These are phyloP conservation scores for Candida glaebosa DNA, from an alignment of 805 yeast species.

Conservation along the genomic window DNA sequence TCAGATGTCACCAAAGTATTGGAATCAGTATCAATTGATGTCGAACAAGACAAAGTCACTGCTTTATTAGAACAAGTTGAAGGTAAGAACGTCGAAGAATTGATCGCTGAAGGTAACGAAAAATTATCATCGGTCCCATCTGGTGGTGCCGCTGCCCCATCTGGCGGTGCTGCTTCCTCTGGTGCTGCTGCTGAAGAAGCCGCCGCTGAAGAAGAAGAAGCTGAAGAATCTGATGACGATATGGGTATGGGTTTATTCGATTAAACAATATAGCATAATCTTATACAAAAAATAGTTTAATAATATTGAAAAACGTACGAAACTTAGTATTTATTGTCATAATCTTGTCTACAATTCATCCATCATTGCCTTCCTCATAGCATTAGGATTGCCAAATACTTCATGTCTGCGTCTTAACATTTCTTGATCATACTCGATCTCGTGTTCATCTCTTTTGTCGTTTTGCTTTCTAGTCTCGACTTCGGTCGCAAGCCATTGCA, in stretches of 20 bases:
- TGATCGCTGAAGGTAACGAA: slow-evolving; percentile 91
- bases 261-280: slow-evolving; percentile 41
- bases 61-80: slow-evolving; percentile 79
- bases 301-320: background rate
- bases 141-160: slow-evolving; percentile 93
- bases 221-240: slow-evolving; percentile 64
- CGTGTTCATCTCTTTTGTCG: slow-evolving; percentile 27
- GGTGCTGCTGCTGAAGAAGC: slow-evolving; percentile 59
- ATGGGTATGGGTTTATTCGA: slow-evolving; percentile 99
- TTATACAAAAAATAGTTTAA: background rate
- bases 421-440: slow-evolving; percentile 35
- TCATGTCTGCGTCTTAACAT: slow-evolving; percentile 50
- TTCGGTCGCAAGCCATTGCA: slow-evolving; percentile 62
- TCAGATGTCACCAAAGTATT: slow-evolving; percentile 85
- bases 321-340: background rate
- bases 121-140: slow-evolving; percentile 97
- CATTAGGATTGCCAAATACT: slow-evolving; percentile 77
- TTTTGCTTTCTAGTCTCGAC: slow-evolving; percentile 18
- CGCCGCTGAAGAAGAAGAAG: slow-evolving; percentile 70
- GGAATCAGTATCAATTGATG: slow-evolving; percentile 93
- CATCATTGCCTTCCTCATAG: slow-evolving; percentile 54
- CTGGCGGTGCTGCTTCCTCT: slow-evolving; percentile 68
- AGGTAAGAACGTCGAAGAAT: slow-evolving; percentile 89
- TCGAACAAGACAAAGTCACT: slow-evolving; percentile 82
- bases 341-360: slow-evolving; percentile 28